Conservation (phyloP, 768 basidiomycete species). For the Cystofilobasidium bisporidii region DNA sequence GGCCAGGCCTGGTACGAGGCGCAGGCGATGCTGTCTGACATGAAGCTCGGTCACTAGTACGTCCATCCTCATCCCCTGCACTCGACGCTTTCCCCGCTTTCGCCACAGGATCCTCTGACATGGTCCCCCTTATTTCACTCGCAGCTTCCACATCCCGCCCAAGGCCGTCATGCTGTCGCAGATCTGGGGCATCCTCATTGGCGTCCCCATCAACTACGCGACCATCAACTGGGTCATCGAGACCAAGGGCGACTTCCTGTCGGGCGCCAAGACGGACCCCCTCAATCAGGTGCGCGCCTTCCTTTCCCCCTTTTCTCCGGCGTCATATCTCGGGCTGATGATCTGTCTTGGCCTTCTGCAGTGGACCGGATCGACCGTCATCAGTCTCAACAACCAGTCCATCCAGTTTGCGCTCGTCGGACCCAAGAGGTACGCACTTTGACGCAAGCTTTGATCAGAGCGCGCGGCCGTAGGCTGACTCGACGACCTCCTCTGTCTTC, state of each 20-base stretch:
- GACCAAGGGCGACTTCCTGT: conserved; percentile 1
- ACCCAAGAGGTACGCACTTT: background rate
- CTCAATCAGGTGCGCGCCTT: background rate
- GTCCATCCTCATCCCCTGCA: too few species aligned
- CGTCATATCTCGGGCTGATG: too few species aligned
- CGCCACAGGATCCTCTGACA: too few species aligned
- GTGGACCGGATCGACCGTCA: conserved; percentile 16
- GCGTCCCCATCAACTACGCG: conserved; percentile 4
- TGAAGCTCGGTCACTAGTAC: conserved; percentile 12
- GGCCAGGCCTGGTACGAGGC: conserved; percentile 18
- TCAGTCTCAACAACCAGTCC: conserved; percentile 8
- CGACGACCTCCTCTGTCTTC: background rate
- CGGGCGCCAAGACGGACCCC: background rate
- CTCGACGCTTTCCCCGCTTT: too few species aligned
- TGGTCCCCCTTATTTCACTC: too few species aligned
- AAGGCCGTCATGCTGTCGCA: background rate
- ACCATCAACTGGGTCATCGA: conserved; percentile 5
- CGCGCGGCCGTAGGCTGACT: background rate
- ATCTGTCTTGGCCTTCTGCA: background rate
- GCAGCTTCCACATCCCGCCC: conserved; percentile 18
- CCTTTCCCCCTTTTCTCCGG: background rate
- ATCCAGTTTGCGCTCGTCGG: conserved; percentile 3
- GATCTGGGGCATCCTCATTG: conserved; percentile 12
- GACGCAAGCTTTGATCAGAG: background rate
- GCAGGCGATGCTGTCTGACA: conserved; percentile 4